These are phyloP conservation scores for Penicillium sp. DNA, from an alignment of 2,329 filamentous ascomycete species.

Conservation along the genomic window DNA sequence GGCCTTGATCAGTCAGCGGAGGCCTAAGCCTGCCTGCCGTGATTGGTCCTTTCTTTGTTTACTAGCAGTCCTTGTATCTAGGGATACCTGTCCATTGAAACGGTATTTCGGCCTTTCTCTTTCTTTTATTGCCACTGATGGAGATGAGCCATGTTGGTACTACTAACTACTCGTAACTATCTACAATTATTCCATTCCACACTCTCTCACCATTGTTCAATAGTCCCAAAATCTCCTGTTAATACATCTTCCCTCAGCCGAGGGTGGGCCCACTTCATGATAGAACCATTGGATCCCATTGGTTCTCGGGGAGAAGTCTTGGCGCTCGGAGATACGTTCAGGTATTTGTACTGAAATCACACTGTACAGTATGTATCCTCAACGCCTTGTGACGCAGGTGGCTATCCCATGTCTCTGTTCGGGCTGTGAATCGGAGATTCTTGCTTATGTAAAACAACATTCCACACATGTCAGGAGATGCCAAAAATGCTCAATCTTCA, in stretches of 20 bases:
- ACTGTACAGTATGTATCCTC: not conserved
- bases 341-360: conserved; percentile 2
- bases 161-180: too few species aligned
- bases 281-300: not conserved
- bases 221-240: not conserved
- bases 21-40: not conserved
- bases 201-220: not conserved
- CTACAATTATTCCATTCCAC: too few species aligned
- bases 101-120: not conserved
- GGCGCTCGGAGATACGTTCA: not conserved
- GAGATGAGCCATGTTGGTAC: too few species aligned
- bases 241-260: not conserved
- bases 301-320: not conserved
- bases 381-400: conserved; percentile 19
- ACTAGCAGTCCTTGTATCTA: not conserved
- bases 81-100: not conserved
- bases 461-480: conserved; percentile 7
- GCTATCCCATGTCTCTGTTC: conserved; percentile 12
- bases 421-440: not conserved
- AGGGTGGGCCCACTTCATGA: not conserved
- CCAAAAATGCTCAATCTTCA: not conserved
- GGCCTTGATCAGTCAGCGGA: conserved; percentile 35
- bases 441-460: conserved; percentile 11
- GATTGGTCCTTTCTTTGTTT: conserved; percentile 3
- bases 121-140: not conserved